Base-by-base conservation (phyloP, 306 rosid species). In the Quercus alba region DNA sequence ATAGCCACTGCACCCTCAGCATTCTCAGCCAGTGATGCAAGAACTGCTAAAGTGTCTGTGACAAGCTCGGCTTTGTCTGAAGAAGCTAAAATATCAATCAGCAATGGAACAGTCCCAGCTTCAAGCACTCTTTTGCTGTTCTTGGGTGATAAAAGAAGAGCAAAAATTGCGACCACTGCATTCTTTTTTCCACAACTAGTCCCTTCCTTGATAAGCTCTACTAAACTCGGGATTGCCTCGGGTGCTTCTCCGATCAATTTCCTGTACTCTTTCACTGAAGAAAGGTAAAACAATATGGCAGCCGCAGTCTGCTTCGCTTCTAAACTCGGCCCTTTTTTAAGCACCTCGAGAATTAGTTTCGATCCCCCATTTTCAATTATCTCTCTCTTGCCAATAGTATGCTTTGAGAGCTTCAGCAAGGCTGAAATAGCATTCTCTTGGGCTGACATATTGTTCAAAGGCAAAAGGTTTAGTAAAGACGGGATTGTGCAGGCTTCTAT, bases 251-350 rank as follows among this genome's bases (percentile, higher is more conserved):
- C 97, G 0, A 92, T 87, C 17, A 78, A 3, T 77, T 87, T 88
- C 19, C 92, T 84, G 58, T 86, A 84, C 9, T 86, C 90, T 56
- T 85, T 85, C 9, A 72, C 84, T 3, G 95, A 87, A 19, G 91
- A 84, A 19, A 94, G 94, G 84, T 94, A 91, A 30, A 92, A 94
- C 1, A 92, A 54, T 1, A 77, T 77, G 3, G 97, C 97, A 0
- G 97, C 97, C 2, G 98, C 94, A 0, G 83, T 77, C 81, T 91
- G 97, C 12, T 85, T 77, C 0, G 90, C 84, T 81, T 92, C 97
- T 4, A 83, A 67, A 25, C 87, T 79, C 30, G 78, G 54, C 10
- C 97, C 98, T 1, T 70, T 84, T 30, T 83, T 85, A 0, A 94
- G 86, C 41, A 90, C 89, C 0, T 1, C 31, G 4, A 92, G 77